Evolutionary conservation across 257 asterid genomes (phyloP).

Genomic region (Gentiana straminea): DNA sequence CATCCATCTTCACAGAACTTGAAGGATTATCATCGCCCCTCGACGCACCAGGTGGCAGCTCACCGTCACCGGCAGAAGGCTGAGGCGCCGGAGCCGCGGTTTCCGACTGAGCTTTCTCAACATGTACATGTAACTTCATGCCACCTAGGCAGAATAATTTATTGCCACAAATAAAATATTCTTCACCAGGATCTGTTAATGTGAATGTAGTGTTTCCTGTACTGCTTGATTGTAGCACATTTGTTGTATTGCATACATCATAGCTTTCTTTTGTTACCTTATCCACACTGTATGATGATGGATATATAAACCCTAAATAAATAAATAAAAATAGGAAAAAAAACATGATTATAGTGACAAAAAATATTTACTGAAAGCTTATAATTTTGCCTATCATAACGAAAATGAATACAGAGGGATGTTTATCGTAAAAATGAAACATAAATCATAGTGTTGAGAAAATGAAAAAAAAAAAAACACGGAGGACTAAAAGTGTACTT

Average conservation of each 20-base stretch:
- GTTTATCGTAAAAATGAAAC: too few species aligned
- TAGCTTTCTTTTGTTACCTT: slow-evolving; percentile 43
- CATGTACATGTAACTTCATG: slow-evolving; percentile 59
- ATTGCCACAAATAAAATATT: slow-evolving; percentile 56
- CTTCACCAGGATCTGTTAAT: slow-evolving; percentile 41
- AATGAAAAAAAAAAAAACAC: too few species aligned
- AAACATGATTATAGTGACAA: not conserved
- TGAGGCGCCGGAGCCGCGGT: slow-evolving; percentile 32
- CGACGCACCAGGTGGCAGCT: slow-evolving; percentile 43
- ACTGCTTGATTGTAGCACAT: slow-evolving; percentile 48
- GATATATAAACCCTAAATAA: slow-evolving; percentile 48
- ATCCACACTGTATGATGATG: slow-evolving; percentile 47
- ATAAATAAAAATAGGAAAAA: slow-evolving; percentile 3
- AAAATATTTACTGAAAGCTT: too few species aligned
- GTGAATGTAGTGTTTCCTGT: slow-evolving; percentile 51
- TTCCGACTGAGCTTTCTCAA: slow-evolving; percentile 10
- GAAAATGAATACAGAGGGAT: not conserved
- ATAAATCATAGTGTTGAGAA: too few species aligned
- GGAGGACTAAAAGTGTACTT: too few species aligned
- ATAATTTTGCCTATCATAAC: too few species aligned
- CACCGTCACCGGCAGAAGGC: slow-evolving; percentile 12
- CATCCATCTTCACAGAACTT: slow-evolving; percentile 12
- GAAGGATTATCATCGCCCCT: slow-evolving; percentile 35
- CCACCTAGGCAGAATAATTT: slow-evolving; percentile 73
- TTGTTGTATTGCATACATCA: slow-evolving; percentile 55